phyloP scores from a whole-genome alignment of 768 basidiomycete species.

The Kwoniella sp. region DNA sequence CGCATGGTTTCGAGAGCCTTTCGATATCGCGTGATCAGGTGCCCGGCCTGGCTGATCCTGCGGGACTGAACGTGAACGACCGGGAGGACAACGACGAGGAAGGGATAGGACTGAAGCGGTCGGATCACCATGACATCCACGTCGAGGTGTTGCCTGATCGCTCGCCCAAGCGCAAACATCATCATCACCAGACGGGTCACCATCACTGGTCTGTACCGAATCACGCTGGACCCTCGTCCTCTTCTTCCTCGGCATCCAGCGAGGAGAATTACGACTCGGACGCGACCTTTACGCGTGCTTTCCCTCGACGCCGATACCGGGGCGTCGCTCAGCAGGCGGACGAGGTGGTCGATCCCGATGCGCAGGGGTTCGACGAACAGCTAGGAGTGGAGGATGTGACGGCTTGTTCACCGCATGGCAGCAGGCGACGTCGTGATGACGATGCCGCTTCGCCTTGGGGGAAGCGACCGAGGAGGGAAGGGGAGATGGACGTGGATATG shows the following conservation, averaged over 20 bases:
- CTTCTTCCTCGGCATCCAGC: constrained; percentile 14
- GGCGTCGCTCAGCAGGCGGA: constrained; percentile 23
- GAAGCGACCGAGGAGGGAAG: constrained; percentile 5
- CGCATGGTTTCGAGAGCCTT: constrained; percentile 32
- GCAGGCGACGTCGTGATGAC: constrained; percentile 8
- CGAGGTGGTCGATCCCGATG: constrained; percentile 18
- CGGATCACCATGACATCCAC: neutral
- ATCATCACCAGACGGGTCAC: constrained; percentile 1
- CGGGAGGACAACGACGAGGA: constrained; percentile 5
- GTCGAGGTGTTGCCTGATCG: constrained; percentile 13
- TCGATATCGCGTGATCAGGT: constrained; percentile 16
- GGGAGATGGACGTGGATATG: constrained; percentile 28
- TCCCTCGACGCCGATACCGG: constrained; percentile 1
- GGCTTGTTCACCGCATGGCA: neutral
- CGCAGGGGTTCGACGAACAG: neutral
- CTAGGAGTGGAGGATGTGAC: constrained; percentile 26
- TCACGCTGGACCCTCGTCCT: constrained; percentile 14
- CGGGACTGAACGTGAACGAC: neutral
- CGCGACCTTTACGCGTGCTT: constrained; percentile 1
- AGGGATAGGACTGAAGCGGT: constrained; percentile 3
- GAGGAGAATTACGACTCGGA: constrained; percentile 18
- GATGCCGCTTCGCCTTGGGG: neutral
- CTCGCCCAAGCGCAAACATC: neutral
- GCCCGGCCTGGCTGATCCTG: neutral
- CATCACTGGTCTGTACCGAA: constrained; percentile 17